phyloP scores from a whole-genome alignment of 2,329 filamentous ascomycete species.

The Alternaria tenuissima region DNA sequence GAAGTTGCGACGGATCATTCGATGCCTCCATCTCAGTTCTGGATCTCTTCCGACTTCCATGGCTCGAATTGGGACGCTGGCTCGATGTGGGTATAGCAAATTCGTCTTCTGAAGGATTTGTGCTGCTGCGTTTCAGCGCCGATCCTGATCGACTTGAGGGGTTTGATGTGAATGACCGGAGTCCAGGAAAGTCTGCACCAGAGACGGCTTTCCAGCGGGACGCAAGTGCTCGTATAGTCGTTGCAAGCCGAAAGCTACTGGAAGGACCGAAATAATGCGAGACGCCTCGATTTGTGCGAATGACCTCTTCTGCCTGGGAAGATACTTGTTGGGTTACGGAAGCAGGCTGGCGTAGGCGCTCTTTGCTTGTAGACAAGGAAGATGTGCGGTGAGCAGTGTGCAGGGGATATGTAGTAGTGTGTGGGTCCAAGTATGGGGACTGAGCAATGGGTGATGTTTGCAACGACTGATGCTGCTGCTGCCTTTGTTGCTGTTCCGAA shows the following conservation, averaged over 20 bases:
- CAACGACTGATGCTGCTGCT: constrained; percentile 13
- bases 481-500: constrained; percentile 7
- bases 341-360: constrained; percentile 22
- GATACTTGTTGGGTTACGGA: constrained; percentile 21
- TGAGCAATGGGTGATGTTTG: constrained; percentile 9
- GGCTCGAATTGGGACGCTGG: constrained; percentile 10
- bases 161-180: constrained; percentile 17
- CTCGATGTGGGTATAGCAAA: constrained; percentile 17
- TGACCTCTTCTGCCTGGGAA: constrained; percentile 24
- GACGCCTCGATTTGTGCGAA: constrained; percentile 28
- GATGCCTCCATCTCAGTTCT: constrained; percentile 26
- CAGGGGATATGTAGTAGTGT: constrained; percentile 1
- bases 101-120: constrained; percentile 31
- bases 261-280: constrained; percentile 42
- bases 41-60: constrained; percentile 28
- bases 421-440: constrained; percentile 1
- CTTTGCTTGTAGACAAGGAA: constrained; percentile 13
- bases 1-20: constrained; percentile 18
- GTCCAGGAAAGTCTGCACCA: constrained; percentile 16
- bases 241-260: constrained; percentile 36
- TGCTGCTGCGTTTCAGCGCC: constrained; percentile 21
- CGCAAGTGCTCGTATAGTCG: constrained; percentile 30
- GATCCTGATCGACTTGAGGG: constrained; percentile 10
- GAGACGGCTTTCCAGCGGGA: constrained; percentile 32
- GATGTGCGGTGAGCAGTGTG: constrained; percentile 18